Conservation (phyloP, 164 flowering plant genomes). For the Annona cherimola region DNA sequence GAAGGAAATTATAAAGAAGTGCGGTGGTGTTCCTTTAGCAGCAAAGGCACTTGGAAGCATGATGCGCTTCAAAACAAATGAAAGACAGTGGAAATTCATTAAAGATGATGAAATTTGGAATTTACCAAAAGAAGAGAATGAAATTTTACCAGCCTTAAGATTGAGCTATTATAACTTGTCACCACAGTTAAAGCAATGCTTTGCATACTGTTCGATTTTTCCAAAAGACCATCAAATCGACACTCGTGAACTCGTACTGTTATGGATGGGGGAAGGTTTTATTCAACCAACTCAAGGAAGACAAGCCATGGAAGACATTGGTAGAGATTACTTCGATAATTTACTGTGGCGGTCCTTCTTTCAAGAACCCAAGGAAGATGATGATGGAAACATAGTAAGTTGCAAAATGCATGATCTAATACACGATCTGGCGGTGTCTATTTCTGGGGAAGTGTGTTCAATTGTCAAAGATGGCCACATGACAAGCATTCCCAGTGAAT, state of each 20-base stretch:
- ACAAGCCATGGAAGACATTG: conserved; percentile 9
- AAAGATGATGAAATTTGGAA: conserved; percentile 12
- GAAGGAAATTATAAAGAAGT: conserved; percentile 3
- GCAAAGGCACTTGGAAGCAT: conserved; percentile 16
- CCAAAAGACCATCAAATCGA: conserved; percentile 12
- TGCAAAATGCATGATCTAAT: conserved; percentile 10
- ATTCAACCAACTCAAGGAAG: not conserved
- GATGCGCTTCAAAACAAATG: conserved; percentile 4
- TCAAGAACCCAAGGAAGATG: not conserved
- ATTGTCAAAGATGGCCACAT: not conserved
- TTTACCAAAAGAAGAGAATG: not conserved
- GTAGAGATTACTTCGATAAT: conserved; percentile 7
- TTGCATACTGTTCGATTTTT: conserved; percentile 20
- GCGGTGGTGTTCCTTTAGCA: not conserved
- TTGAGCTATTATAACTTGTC: conserved; percentile 1
- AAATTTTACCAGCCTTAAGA: conserved; percentile 10
- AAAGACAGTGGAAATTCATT: conserved; percentile 14
- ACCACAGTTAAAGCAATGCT: conserved; percentile 17
- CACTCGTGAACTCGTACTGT: too few species aligned
- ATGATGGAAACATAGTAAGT: not conserved
- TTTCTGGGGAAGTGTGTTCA: not conserved
- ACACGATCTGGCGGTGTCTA: conserved; percentile 4
- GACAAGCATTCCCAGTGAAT: too few species aligned
- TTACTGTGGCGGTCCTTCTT: conserved; percentile 17
- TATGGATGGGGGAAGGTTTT: not conserved